Evolutionary conservation across 371 early-diverging fungal species (phyloP), one percentile per base, ranked within the genome.

Genomic region (Blastocladiella emersonii): DNA sequence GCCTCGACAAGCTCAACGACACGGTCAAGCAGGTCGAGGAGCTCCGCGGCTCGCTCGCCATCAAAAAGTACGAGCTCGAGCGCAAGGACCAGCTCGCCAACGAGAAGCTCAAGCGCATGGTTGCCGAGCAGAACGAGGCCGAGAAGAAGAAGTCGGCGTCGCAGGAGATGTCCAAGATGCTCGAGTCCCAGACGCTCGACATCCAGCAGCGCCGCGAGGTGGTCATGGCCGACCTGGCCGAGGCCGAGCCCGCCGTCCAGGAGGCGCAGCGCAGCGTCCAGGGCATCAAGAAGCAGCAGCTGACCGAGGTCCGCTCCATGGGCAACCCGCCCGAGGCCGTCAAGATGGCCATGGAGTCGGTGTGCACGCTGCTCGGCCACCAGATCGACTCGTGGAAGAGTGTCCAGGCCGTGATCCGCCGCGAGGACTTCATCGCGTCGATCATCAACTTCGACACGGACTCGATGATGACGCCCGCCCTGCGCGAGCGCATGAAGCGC

Each of bases 271-370:
- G 85, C 65, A 88, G 90, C 68, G 98, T 99, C 63, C 81, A 83
- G 45, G 87, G 84, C 72, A 95, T 99, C 74, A 94, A 93, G 74
- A 93, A 90, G 77, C 88, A 93, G 64, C 95, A 95, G 62, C 78
- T 99, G 70, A 91, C 93, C n/a, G 99, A 99, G 81, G 93, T 99
- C 6, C 88, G 98, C 70, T 71, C 91, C 0, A 98, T 99, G 99
- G 86, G 85, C 61, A 98, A 93, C 66, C 99, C 99, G 63, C 99
- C 99, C 4, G 87, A 83, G 66, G 88, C 90, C 8, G 95, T 99
- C 66, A 96, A 96, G 70, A 73, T 96, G 67, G 92, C 98, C 23
- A 91, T 99, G 89, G 98, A 98, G 66, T 86, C 94, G 56, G 98
- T 98, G 6, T 99, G 98, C 77, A 88, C 83, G 19, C 72, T 99